phyloP scores from a whole-genome alignment of 257 asterid genomes.

The Craterostigma plantagineum region DNA sequence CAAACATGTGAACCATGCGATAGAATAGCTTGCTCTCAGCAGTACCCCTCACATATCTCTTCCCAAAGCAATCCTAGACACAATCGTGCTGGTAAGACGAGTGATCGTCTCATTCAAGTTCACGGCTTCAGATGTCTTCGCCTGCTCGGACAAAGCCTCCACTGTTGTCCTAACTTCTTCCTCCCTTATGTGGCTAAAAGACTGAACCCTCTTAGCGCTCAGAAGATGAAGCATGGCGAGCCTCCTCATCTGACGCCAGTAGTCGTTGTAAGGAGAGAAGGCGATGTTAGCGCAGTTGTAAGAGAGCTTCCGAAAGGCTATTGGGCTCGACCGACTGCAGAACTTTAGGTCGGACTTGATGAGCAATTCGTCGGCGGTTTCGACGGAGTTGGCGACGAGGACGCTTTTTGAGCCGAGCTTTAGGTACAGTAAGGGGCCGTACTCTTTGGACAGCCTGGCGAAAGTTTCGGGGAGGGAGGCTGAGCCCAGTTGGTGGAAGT shows the following conservation, averaged over 20 bases:
- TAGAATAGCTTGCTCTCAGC: constrained; percentile 3
- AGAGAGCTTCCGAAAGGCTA: constrained; percentile 6
- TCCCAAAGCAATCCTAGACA: constrained; percentile 12
- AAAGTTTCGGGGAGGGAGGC: constrained; percentile 6
- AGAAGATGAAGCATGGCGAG: constrained; percentile 11
- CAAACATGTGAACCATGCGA: neutral
- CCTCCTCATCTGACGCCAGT: constrained; percentile 14
- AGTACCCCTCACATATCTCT: constrained; percentile 9
- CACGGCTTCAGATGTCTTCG: neutral
- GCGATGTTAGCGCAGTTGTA: constrained; percentile 11
- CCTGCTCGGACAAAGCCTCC: neutral
- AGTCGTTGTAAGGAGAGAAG: constrained; percentile 11
- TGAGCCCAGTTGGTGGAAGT: constrained; percentile 9
- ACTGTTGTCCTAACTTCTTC: constrained; percentile 9
- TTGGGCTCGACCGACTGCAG: constrained; percentile 8
- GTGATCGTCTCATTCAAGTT: constrained; percentile 3
- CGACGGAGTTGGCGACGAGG: constrained; percentile 11
- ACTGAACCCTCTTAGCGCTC: constrained; percentile 10
- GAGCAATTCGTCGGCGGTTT: constrained; percentile 13
- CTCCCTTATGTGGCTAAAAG: constrained; percentile 5
- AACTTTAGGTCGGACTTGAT: constrained; percentile 9
- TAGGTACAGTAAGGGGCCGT: constrained; percentile 15
- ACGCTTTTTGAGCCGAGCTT: constrained; percentile 13
- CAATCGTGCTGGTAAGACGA: constrained; percentile 7
- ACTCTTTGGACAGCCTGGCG: constrained; percentile 11